These are phyloP conservation scores for Podila verticillata DNA, from an alignment of 192 early-diverging fungal genomes.

Conservation along the genomic window DNA sequence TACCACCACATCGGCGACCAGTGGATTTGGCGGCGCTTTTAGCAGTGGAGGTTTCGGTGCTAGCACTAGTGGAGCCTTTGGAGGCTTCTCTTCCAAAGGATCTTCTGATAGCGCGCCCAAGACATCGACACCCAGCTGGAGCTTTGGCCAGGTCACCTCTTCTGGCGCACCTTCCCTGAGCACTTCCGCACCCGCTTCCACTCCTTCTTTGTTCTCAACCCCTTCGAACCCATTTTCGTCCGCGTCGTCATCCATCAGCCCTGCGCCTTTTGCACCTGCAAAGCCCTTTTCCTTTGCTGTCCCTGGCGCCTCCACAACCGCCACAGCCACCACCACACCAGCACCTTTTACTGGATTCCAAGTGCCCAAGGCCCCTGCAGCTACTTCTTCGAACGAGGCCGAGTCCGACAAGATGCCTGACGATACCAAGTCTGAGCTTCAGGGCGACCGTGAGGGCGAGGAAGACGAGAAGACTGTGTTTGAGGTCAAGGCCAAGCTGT, in stretches of 20 bases:
- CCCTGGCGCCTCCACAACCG: not conserved
- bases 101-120: not conserved
- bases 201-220: slow-evolving; percentile 1
- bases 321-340: not conserved
- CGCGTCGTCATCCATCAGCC: not conserved
- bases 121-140: not conserved
- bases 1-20: not conserved
- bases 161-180: not conserved
- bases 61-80: too few species aligned
- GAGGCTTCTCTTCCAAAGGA: not conserved
- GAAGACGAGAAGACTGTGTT: slow-evolving; percentile 20
- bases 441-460: slow-evolving; percentile 11
- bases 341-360: slow-evolving; percentile 8
- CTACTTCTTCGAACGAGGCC: not conserved
- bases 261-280: not conserved
- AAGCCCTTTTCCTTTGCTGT: slow-evolving; percentile 8
- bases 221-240: not conserved
- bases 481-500: slow-evolving; percentile 13
- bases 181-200: not conserved
- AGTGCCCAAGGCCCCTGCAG: not conserved
- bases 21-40: not conserved
- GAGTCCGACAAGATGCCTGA: slow-evolving; percentile 18
- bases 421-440: slow-evolving; percentile 15
- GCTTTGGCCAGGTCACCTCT: not conserved
- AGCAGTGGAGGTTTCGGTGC: too few species aligned